Conservation (phyloP, 1,139 yeast species). For the Candida albicans region DNA sequence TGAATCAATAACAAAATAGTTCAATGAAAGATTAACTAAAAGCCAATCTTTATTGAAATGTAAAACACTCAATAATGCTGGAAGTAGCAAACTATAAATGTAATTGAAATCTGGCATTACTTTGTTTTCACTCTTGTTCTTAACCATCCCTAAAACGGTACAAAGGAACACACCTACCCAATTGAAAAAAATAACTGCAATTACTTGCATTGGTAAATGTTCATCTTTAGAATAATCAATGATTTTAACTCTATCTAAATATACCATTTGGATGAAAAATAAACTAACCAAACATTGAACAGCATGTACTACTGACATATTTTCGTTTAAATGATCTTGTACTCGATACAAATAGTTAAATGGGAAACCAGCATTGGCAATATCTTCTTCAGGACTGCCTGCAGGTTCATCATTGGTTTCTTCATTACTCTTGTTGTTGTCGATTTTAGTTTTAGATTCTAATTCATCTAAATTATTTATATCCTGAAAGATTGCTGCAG, state of each 20-base stretch:
- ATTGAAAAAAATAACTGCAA: conserved; percentile 35
- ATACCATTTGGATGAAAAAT: conserved; percentile 33
- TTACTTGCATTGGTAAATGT: conserved; percentile 12
- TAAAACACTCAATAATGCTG: conserved; percentile 26
- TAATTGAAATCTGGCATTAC: conserved; percentile 42
- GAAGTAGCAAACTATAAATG: conserved; percentile 36
- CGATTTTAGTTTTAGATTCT: conserved; percentile 5
- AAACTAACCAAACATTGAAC: conserved; percentile 35
- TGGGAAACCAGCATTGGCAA: conserved; percentile 23
- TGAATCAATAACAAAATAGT: conserved; percentile 36
- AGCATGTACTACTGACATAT: conserved; percentile 30
- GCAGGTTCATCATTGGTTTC: not conserved
- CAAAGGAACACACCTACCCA: conserved; percentile 35
- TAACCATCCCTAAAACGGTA: conserved; percentile 28
- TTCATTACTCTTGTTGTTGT: conserved; percentile 2
- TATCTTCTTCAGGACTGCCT: conserved; percentile 5
- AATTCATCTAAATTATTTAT: conserved; percentile 13
- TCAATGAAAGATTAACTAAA: conserved; percentile 35
- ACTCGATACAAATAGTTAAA: conserved; percentile 29
- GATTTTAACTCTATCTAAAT: conserved; percentile 20
- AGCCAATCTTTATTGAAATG: conserved; percentile 25
- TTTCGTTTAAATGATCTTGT: conserved; percentile 43
- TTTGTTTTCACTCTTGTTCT: conserved; percentile 18
- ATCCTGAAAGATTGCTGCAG: conserved; percentile 24
- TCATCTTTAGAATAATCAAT: conserved; percentile 15